A percentile compares a stretch with the other conserved stretches of the same genome.
These are phyloP conservation scores for Jackrogersella multiformis DNA, from an alignment of 495 filamentous ascomycete species.

Conservation along the genomic window DNA sequence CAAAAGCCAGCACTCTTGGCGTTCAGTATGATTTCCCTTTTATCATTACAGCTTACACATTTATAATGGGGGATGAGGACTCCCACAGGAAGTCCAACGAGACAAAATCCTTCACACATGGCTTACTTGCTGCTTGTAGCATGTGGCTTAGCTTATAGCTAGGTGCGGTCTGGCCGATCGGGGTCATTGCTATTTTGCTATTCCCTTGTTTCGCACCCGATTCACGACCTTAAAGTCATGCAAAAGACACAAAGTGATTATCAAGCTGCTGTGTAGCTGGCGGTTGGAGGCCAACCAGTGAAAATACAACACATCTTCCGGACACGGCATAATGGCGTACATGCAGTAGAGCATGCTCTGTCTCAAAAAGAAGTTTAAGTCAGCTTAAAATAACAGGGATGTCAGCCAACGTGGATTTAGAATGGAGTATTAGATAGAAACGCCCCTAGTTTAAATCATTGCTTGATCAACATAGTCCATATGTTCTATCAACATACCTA, in stretches of 20 bases:
- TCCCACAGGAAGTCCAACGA: not conserved
- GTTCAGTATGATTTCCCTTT: not conserved
- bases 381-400: not conserved
- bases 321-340: no score
- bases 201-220: not conserved
- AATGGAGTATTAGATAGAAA: not conserved
- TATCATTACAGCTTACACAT: not conserved
- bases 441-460: not conserved
- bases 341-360: no score
- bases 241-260: not conserved
- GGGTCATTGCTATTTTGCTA: not conserved
- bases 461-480: not conserved
- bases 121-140: no score
- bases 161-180: not conserved
- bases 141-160: not conserved
- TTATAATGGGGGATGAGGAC: not conserved
- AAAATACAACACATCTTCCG: not conserved
- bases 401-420: not conserved
- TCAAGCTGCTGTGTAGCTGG: not conserved
- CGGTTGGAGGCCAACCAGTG: not conserved
- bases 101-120: no score
- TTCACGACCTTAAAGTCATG: not conserved
- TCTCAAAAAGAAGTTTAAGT: not conserved
- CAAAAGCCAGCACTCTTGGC: not conserved
- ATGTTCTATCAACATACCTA: not conserved